Evolutionary conservation across 2,329 filamentous ascomycete species (phyloP), one percentile per base, ranked within the genome.

Genomic region (Colletotrichum chrysophilum): DNA sequence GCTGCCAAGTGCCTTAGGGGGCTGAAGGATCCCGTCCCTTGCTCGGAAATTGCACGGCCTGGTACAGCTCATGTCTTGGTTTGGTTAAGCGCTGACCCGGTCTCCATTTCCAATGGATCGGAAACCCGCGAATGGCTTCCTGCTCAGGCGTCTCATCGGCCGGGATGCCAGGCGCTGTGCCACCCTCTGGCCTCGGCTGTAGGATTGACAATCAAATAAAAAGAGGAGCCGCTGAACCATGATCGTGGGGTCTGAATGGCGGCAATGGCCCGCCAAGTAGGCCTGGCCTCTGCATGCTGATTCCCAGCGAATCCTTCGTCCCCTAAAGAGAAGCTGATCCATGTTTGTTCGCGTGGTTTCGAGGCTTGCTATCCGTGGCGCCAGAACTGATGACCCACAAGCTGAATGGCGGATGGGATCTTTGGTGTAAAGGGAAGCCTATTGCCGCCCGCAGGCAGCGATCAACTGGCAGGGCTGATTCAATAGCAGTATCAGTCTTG

Each of bases 1-100:
- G 36, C 28, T 30, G 70, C 70, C 73, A 75, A 75, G 73, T 18
- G 62, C 26, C 55, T 55, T 64, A 43, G 48, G 73, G 73, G 64
- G 43, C 34, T 48, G 32, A 66, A 58, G 56, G 64, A 71, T 58
- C n/a, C n/a, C 3, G 3, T 66, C n/a, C 70, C 73, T 34, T 68
- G 73, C 18, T 21, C 28, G 13, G 7, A 24, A 58, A 61, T 61
- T 38, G 69, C 52, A 38, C 14, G 36, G 34, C 21, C 30, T 34
- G 28, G 32, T 28, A 34, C 34, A 18, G 32, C n/a, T 60, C 32
- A 52, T 65, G 64, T 14, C 73, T 68, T 9, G 16, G n/a, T 58
- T 34, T 14, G 73, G 68, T n/a, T 64, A 75, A 75, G 73, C 73
- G 73, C 73, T 60, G 69, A 73, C 43, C 7, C 36, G 55, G 43